Base-by-base conservation (phyloP, 1,284 basidiomycete species). In the Ustilago bromivora region DNA sequence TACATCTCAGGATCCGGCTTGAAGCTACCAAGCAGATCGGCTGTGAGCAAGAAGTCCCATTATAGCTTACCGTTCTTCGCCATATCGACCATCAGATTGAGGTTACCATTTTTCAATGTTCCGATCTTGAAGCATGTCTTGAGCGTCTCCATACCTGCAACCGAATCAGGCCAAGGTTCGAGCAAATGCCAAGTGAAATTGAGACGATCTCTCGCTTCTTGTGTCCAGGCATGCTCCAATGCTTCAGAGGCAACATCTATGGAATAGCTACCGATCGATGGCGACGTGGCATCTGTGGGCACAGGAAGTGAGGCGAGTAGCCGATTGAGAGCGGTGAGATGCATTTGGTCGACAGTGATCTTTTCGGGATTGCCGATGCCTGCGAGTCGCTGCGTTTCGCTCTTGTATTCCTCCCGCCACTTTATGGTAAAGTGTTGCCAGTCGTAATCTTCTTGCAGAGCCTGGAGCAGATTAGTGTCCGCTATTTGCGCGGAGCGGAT, bases 291-390 rank as follows among this genome's bases (percentile, higher is more conserved):
- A 9, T 51, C 41, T 17, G 43, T 10, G 17, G 55, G 28, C 7
- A 63, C 36, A n/a, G 70, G 65, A 2, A 72, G 65, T 6, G 41
- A n/a, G 49, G 59, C 17, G 19, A 75, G 23, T 7, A 75, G 62
- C n/a, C 56, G 47, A 34, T 66, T 60, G 41, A 75, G 56, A 12
- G 62, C 66, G 23, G 8, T 35, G 28, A 66, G 63, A 23, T 75
- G 72, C 66, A 75, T 75, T 53, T 75, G 66, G 28, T 75, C 66
- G 28, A 75, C 72, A 1, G 72, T 75, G 38, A 75, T 35, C 59
- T 49, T 66, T 51, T 69, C 51, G 9, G 72, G 72, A 46, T 75
- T 70, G 34, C 66, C 66, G 15, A 58, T 63, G 9, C 46, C 19
- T 17, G 72, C 59, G 2, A 75, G 59, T 8, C 66, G 66, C 28